Evolutionary conservation across 345 rosid species (phyloP).

Genomic region (Pelargonium nanum): DNA sequence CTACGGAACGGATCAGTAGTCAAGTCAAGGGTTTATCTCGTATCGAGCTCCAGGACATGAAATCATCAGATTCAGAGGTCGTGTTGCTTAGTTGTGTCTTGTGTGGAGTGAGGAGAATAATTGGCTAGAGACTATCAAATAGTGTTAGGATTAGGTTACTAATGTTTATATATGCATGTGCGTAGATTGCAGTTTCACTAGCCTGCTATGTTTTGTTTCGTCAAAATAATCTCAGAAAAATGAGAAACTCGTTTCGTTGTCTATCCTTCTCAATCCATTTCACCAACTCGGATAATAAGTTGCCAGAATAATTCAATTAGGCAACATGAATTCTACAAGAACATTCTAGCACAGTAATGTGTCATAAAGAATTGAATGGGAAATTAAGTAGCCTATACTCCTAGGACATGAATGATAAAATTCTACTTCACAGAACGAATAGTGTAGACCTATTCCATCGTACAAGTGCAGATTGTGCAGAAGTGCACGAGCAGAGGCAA

Average conservation of each 20-base stretch:
- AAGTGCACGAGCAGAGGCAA: neutral
- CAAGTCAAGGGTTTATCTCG: slow-evolving; percentile 78
- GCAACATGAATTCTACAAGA: neutral
- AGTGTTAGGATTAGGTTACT: neutral
- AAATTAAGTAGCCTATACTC: neutral
- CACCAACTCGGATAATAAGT: too few relatives aligned
- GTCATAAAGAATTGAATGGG: neutral
- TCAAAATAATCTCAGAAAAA: too few relatives aligned
- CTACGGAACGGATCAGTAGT: slow-evolving; percentile 62
- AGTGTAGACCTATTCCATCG: neutral
- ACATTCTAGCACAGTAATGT: neutral
- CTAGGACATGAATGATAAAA: neutral
- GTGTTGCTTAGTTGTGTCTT: neutral
- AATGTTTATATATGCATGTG: too few relatives aligned
- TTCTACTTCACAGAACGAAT: too few relatives aligned
- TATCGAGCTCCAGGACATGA: slow-evolving; percentile 29
- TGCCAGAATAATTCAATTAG: neutral
- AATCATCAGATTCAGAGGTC: neutral
- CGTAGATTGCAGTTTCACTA: too few relatives aligned
- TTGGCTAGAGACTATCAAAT: neutral
- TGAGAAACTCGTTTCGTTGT: too few relatives aligned
- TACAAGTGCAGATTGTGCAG: neutral
- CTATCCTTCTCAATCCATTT: too few relatives aligned
- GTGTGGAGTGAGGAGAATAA: neutral
- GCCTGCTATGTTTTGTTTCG: too few relatives aligned